Conservation (phyloP, 2,329 filamentous ascomycete genomes). For the Fusarium coffeatum region DNA sequence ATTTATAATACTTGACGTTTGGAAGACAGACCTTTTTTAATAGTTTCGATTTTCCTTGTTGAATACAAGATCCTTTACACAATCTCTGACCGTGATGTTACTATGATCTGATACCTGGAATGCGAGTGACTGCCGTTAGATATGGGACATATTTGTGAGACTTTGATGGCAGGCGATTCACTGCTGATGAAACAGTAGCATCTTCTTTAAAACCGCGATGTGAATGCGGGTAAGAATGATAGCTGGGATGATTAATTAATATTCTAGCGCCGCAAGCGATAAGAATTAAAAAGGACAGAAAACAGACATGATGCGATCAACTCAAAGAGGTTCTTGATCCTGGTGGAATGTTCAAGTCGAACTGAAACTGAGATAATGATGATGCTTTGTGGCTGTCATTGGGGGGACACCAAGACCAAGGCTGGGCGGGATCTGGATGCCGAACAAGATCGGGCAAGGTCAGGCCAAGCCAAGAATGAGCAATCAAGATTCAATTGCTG, state of each 20-base stretch:
- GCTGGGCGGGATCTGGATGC: neutral
- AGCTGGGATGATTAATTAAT: neutral
- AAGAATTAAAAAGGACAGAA: neutral
- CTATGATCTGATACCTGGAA: neutral
- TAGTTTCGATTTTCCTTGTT: neutral
- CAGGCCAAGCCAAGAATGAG: neutral
- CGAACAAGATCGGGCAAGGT: neutral
- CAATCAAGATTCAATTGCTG: neutral
- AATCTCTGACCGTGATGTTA: neutral
- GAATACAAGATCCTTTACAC: neutral
- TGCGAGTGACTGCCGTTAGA: neutral
- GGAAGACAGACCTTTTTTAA: neutral
- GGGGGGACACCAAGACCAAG: constrained; percentile 5
- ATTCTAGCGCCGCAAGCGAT: neutral
- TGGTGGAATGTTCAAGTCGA: constrained; percentile 14
- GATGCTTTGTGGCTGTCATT: constrained; percentile 31
- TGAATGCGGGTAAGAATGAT: neutral
- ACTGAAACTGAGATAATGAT: constrained; percentile 18
- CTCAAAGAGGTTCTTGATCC: constrained; percentile 15
- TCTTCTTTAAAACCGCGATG: neutral
- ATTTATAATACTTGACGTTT: constrained; percentile 6
- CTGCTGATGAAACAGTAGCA: neutral
- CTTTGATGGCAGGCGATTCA: neutral
- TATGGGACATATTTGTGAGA: neutral
- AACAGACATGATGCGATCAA: neutral